A percentile compares a stretch with the other conserved stretches of the same genome.
These are phyloP conservation scores for Sordaria brevicollis DNA, from an alignment of 495 filamentous ascomycete species.

Conservation along the genomic window DNA sequence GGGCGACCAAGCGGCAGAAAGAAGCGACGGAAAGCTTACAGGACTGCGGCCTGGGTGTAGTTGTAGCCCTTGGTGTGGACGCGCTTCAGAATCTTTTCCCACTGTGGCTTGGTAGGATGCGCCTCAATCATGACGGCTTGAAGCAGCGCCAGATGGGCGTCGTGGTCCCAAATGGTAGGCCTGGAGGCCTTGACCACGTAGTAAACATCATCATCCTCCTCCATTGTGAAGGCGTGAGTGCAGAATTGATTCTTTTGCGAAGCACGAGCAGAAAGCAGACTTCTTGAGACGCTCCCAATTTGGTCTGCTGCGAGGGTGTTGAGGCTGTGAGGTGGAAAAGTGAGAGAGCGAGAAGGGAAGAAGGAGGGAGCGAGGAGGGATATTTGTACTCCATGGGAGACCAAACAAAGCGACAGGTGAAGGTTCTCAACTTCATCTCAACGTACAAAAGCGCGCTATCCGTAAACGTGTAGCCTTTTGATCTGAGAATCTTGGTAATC, in stretches of 20 bases:
- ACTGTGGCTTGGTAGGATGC: constrained; percentile 8
- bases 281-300: not conserved
- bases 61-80: constrained; percentile 13
- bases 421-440: not conserved
- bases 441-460: constrained; percentile 23
- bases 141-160: constrained; percentile 23
- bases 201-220: not conserved
- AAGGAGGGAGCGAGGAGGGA: not conserved
- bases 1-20: not conserved
- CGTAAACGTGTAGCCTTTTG: constrained; percentile 16
- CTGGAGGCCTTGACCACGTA: constrained; percentile 8
- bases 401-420: not conserved
- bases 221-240: not conserved
- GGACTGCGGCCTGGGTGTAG: constrained; percentile 18
- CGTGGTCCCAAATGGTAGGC: constrained; percentile 22
- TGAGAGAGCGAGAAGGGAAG: not conserved
- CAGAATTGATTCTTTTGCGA: not conserved
- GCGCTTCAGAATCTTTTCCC: constrained; percentile 11
- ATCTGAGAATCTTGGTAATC: constrained; percentile 5
- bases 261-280: not conserved
- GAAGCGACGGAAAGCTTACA: constrained; percentile 11
- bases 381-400: not conserved
- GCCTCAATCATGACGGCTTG: constrained; percentile 17
- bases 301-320: not conserved
- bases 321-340: not conserved